phyloP scores from a whole-genome alignment of 1,139 yeast genomes.

The Pichia sp. region DNA sequence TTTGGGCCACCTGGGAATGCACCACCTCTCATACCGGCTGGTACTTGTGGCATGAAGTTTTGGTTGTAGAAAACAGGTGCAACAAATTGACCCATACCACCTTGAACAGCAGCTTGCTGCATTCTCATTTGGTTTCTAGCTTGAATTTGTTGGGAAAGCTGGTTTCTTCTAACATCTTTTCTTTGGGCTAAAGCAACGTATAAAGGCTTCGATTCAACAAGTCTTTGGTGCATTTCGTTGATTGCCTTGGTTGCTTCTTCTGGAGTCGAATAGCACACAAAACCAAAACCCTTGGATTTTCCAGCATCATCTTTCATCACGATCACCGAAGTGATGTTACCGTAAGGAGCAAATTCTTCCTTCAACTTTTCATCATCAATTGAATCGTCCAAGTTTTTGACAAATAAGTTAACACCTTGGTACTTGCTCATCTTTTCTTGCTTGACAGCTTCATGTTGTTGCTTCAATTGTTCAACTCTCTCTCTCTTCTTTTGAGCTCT shows the following conservation, averaged over 20 bases:
- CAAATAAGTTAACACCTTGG: constrained; percentile 96
- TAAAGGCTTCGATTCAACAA: constrained; percentile 93
- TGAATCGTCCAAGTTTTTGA: constrained; percentile 93
- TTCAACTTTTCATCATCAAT: constrained; percentile 87
- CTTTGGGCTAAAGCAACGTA: constrained; percentile 99
- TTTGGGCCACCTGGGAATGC: constrained; percentile 87
- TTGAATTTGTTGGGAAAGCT: constrained; percentile 95
- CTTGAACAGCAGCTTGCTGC: constrained; percentile 85
- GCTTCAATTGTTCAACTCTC: constrained; percentile 94
- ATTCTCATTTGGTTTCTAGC: constrained; percentile 98
- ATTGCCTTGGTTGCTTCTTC: constrained; percentile 99
- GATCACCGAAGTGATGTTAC: constrained; percentile 93
- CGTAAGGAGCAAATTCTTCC: constrained; percentile 91
- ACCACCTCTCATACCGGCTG: constrained; percentile 73
- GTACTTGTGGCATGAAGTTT: constrained; percentile 69
- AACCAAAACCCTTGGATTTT: constrained; percentile 97
- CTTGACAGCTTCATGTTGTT: constrained; percentile 90
- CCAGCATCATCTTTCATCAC: constrained; percentile 95
- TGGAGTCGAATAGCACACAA: constrained; percentile 95
- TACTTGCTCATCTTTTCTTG: constrained; percentile 89
- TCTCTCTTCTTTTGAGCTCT: constrained; percentile 99
- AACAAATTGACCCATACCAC: constrained; percentile 92
- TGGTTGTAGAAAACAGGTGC: constrained; percentile 90
- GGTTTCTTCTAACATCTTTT: constrained; percentile 96
- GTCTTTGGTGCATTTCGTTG: constrained; percentile 97